Evolutionary conservation across 257 asterid species (phyloP), one percentile per base, ranked within the genome.

Genomic region (Ilex asprella): DNA sequence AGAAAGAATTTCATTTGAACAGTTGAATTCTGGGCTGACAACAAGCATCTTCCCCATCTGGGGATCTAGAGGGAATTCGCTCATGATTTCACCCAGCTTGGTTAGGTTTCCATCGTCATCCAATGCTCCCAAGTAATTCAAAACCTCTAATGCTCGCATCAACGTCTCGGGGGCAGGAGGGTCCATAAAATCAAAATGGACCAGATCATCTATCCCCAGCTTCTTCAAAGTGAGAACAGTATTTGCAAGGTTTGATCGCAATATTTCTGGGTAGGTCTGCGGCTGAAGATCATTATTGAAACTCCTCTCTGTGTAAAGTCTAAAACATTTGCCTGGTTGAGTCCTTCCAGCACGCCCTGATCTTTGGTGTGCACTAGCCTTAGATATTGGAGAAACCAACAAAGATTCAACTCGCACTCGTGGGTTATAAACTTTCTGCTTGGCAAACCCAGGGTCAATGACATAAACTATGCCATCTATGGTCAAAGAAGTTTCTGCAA

Each of bases 311-410:
- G 95, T 89, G 72, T 89, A 93, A 35, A 93, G 99, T 75, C 99
- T 82, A 66, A 84, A 93, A 70, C 99, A 93, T 72, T 93, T 93
- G 56, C 99, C 97, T 5, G 99, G 97, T 65, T 87, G 99, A 5
- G 97, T 89, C 77, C 97, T 85, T 70, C 99, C 99, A 65, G 99
- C 99, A 85, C 97, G 97, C 29, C 97, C 97, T 0, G 99, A 84
- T 53, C 99, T 84, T 56, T 93, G 97, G 70, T 93, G 96, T 5
- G 97, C 99, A 76, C 99, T 93, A 43, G 99, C 99, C 81, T 93
- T 93, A 12, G 97, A 93, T 77, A 87, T 93, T 16, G 99, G 97
- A 75, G 99, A 93, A 39, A 93, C 99, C 92, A 93, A 74, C 56
- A 93, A 82, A 55, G 97, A 93, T 29, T 93, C 99, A 60, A 85